Evolutionary conservation across 164 flowering plant species (phyloP), one percentile per base, ranked within the genome.

Genomic region (Akebia trifoliata): DNA sequence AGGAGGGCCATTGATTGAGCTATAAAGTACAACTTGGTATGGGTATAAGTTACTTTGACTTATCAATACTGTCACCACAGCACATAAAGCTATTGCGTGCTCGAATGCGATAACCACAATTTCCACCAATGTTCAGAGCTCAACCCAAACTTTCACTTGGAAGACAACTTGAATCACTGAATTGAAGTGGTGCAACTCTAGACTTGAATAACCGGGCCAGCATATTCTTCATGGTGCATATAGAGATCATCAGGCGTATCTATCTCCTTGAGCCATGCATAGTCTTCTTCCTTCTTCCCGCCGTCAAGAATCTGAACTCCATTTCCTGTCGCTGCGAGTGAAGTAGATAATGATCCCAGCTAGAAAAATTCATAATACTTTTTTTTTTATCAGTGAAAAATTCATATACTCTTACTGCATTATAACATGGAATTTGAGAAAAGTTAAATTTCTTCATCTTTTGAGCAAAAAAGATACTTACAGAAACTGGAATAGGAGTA

Each of bases 201-300:
- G 39, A 67, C 57, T 58, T 71, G 74, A 69, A 92, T 76, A 25
- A 69, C 39, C 12, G 97, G 97, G 17, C 98, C 98, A 35, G 38
- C 28, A 63, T 89, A 89, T 53, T 21, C 54, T 46, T 97, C 98
- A 0, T 54, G 43, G 44, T 88, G 88, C 90, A 93, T 87, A 52
- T 81, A 76, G n/a, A 89, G 87, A 72, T 86, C 83, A 43, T 75
- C 80, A 15, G 96, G 98, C 11, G 96, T 75, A 35, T 72, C 76
- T 22, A 80, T 71, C 70, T 79, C 84, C 38, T 76, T 78, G 57
- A 93, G 96, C 97, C 99, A 93, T 44, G 90, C 96, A 73, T 84
- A 80, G 3, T 82, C 82, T 47, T 85, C 92, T 47, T 77, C 85
- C 24, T 69, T 67, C 30, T n/a, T n/a, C n/a, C n/a, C n/a, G n/a